Base-by-base conservation (phyloP, 1,284 basidiomycete genomes). In the Moesziomyces aphidis region DNA sequence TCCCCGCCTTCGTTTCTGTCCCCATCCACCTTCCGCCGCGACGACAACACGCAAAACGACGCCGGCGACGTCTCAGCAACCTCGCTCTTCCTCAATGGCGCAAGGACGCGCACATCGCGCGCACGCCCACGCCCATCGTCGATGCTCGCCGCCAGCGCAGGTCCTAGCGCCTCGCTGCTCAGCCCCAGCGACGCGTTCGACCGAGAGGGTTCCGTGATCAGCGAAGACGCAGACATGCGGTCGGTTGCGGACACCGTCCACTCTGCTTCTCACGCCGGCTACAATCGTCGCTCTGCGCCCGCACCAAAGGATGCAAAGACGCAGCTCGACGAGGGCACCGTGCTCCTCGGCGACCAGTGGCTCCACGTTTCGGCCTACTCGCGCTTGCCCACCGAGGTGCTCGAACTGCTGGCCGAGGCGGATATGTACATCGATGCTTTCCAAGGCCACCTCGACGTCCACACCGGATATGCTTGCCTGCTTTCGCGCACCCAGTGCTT, bases 381-480 rank as follows among this genome's bases (percentile, higher is more conserved):
- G 3, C 49, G 39, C 13, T 34, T 81, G 17, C 79, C 79, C 2
- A 50, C 49, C 2, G 77, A 81, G 24, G 77, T 79, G 9, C 45
- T 47, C 5, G 68, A 77, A 42, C 58, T 55, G 44, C 55, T 79
- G 19, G 49, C 49, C 22, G 54, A 61, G 1, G 73, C 64, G 1
- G 73, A 80, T 50, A 55, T 73, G 9, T 80, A 80, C 55, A 64
- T 70, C 13, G 74, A 78, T 42, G 76, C 78, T 1, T 63, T 75
- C 44, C 56, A 55, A n/a, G 69, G 77, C 1, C 61, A 61, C 31
- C 36, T 81, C 21, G 81, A 82, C 50, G 63, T 72, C 4, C 31
- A 58, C 17, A 82, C 79, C 4, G 78, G 78, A 15, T 80, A 77
- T 51, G 80, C 81, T 1, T 70, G 56, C 34, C 61, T 83, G 11